Evolutionary conservation across 163 green algal species (phyloP), one percentile per base, ranked within the genome.

Genomic region (Scenedesmus sp.): DNA sequence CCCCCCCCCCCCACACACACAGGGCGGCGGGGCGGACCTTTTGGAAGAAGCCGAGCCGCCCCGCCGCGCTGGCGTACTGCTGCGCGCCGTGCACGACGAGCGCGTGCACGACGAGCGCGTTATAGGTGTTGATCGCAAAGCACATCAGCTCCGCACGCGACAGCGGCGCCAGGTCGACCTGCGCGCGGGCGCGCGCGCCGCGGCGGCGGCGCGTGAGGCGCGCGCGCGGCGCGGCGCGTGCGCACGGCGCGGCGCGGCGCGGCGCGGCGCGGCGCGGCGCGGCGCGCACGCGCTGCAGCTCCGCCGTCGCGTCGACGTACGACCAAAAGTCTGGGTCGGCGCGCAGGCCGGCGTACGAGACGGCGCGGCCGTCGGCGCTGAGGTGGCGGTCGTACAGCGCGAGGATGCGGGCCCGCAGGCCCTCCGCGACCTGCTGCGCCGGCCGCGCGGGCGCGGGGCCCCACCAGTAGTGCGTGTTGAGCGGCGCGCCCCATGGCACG

Each of bases 71-170:
- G 64, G 39, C 72, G 64, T 72, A 72, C 28, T 54, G n/a, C 42
- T 62, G 24, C 13, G 87, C 53, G 3, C 93, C 94, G 44, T 90
- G 87, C 13, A 87, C 85, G 54, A 92, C 88, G 47, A 91, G 83
- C 0, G 87, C 91, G 72, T 99, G 95, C 17, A 99, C 78, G 36
- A 99, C 87, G 58, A 98, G 84, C 5, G 88, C 86, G 79, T 99
- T 99, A 89, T 98, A 99, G 4, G 94, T 74, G 85, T 99, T 99
- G 86, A 98, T 96, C 79, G 91, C 97, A 82, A 98, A 96, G 4
- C 91, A 89, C 29, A 93, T 95, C 5, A 91, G 87, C 81, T 95
- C 86, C 13, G 91, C 74, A 2, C 80, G 65, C 22, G 36, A 81
- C 56, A 98, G 85, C 0, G 64, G 60, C 0, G 73, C 63, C 22